Percentiles rank a stretch among this genome's conserved stretches.
phyloP scores from a whole-genome alignment of 2,329 filamentous ascomycete genomes.

The Ramichloridium luteum region DNA sequence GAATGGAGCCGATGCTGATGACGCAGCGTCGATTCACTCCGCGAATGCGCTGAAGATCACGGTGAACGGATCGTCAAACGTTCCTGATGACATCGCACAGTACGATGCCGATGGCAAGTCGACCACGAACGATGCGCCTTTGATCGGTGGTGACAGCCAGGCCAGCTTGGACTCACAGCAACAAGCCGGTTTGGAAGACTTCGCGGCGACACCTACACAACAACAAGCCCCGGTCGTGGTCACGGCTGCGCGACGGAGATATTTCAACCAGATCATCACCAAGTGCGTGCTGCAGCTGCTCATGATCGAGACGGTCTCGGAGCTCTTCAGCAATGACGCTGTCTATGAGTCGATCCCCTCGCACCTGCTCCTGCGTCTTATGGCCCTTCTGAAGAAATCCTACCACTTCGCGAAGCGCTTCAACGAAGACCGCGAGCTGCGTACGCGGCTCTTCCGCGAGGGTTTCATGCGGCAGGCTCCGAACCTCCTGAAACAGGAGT shows the following conservation, averaged over 20 bases:
- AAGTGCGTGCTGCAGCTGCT: conserved; percentile 93
- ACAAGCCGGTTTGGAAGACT: conserved; percentile 61
- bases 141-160: neutral
- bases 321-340: conserved; percentile 92
- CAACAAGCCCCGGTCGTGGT: conserved; percentile 87
- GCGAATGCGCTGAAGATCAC: conserved; percentile 33
- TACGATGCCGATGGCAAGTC: neutral
- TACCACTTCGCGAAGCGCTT: conserved; percentile 96
- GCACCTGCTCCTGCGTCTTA: conserved; percentile 74
- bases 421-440: conserved; percentile 92
- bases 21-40: conserved; percentile 12
- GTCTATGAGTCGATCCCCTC: conserved; percentile 93
- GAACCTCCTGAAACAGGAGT: conserved; percentile 94
- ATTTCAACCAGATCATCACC: conserved; percentile 99
- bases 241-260: conserved; percentile 79
- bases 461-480: conserved; percentile 99
- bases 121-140: neutral
- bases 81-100: neutral
- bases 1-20: conserved; percentile 13
- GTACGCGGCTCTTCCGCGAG: conserved; percentile 88
- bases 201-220: conserved; percentile 54
- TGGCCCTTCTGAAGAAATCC: conserved; percentile 87
- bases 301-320: conserved; percentile 99
- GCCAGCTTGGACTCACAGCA: too few relatives aligned
- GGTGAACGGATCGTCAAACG: conserved; percentile 1